Conservation (phyloP, 176 grass and related monocot genomes). For the Melocanna baccifera region DNA sequence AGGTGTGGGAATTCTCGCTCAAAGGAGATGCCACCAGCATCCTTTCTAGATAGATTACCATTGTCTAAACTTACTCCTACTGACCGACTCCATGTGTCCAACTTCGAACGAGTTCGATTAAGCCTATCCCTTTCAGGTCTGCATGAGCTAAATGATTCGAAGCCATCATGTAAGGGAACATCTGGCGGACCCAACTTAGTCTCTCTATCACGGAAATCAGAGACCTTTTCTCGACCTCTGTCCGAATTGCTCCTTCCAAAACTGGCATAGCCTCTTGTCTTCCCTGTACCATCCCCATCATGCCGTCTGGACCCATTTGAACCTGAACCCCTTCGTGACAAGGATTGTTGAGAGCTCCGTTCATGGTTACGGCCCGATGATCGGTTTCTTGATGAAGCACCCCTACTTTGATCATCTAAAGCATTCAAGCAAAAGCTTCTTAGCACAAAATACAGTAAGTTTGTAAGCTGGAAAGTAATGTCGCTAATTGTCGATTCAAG, state of each 20-base stretch:
- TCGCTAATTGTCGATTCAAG: background rate
- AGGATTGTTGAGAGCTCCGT: conserved; percentile 41
- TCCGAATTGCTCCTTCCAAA: conserved; percentile 60
- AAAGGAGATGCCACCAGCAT: conserved; percentile 41
- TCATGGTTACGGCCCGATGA: conserved; percentile 40
- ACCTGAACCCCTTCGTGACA: conserved; percentile 34
- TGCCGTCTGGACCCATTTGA: conserved; percentile 37
- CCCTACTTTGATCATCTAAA: conserved; percentile 35
- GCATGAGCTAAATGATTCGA: conserved; percentile 50
- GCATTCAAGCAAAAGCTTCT: conserved; percentile 33
- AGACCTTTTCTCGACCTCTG: conserved; percentile 49
- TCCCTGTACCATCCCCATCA: conserved; percentile 44
- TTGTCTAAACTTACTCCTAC: conserved; percentile 41
- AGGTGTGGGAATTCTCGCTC: conserved; percentile 74
- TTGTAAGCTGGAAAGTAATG: background rate
- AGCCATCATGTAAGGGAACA: conserved; percentile 43
- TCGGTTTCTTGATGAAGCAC: conserved; percentile 45
- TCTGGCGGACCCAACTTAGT: conserved; percentile 43
- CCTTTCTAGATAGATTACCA: conserved; percentile 38
- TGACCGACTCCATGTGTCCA: conserved; percentile 23
- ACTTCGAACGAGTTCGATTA: conserved; percentile 43
- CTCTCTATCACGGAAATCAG: conserved; percentile 44
- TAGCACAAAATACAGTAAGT: conserved; percentile 26
- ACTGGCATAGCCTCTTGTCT: conserved; percentile 58
- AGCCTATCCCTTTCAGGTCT: conserved; percentile 54